Base-by-base conservation (phyloP, 805 yeast genomes). In the Sugiyamaella floridensis region DNA sequence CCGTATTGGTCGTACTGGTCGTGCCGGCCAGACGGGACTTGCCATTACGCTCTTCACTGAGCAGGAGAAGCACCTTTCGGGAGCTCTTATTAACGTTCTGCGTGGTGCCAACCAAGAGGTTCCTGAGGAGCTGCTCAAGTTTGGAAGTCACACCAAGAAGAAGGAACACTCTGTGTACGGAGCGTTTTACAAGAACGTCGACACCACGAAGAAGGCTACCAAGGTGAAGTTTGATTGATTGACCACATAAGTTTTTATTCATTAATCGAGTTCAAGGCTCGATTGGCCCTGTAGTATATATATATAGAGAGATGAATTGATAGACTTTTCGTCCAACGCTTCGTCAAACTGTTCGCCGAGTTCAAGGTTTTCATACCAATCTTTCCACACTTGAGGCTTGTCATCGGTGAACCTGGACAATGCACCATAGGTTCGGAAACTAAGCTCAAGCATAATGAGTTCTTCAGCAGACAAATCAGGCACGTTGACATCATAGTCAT, bases 151-250 rank as follows among this genome's bases (percentile, higher is more conserved):
- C 71, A 93, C 98, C 10, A 93, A 93, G 73, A 92, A 90, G 85
- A 93, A 93, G 76, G 90, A 89, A 59, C 99, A 93, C 67, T 82
- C 92, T 58, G 97, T 92, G n/a, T 93, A 93, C 63, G 99, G 99
- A 59, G 97, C 98, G 0, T 93, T 93, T 76, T 93, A 75, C 76
- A 93, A 92, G 67, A 89, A 90, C 65, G 93, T 92, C 47, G 98
- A 89, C 63, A 78, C 87, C 77, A 74, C 81, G 58, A 82, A 84
- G 67, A 81, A 83, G 64, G 82, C 86, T 52, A 93, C 88, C 72
- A 93, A 93, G 78, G 88, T 92, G 63, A 89, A 89, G 62, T 92
- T 93, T 61, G 83, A 79, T 62, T 78, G 34, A 45, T 2, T 11
- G 4, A 11, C 4, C 4, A 32, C 19, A n/a, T n/a, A n/a, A n/a